phyloP scores from a whole-genome alignment of 257 asterid species.

The Penstemon barbatus region DNA sequence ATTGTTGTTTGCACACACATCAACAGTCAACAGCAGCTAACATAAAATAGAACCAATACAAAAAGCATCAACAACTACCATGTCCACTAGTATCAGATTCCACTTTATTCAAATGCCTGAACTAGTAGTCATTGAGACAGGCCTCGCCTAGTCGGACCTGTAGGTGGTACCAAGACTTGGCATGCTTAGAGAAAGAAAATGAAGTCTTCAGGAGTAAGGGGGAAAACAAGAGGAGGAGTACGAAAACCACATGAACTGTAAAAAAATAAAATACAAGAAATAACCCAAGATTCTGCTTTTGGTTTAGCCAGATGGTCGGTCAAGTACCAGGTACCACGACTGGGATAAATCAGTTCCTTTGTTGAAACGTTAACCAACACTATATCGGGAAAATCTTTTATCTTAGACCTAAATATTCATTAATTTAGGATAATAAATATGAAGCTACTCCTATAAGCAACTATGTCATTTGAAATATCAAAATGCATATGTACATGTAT shows the following conservation, averaged over 20 bases:
- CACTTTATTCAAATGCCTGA: slow-evolving; percentile 2
- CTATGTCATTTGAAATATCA: not conserved
- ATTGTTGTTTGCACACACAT: not conserved
- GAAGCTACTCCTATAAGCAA: not conserved
- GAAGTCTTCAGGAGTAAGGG: no score
- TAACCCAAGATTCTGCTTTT: no score
- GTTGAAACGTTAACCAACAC: not conserved
- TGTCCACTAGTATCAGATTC: not conserved
- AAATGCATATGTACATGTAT: not conserved
- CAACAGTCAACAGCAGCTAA: slow-evolving; percentile 4
- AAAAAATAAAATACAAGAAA: no score
- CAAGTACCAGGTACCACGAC: no score
- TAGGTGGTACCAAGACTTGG: not conserved
- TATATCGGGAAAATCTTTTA: no score
- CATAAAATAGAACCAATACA: slow-evolving; percentile 3
- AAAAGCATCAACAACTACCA: no score
- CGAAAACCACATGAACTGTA: no score
- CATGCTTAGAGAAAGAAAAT: no score
- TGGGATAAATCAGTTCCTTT: not conserved
- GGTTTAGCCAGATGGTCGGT: no score
- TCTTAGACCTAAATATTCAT: no score
- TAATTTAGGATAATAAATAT: no score
- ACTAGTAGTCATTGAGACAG: not conserved
- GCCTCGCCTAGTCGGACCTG: not conserved
- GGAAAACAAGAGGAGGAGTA: no score